These are phyloP conservation scores for Cyanidioschyzon merolae DNA, from an alignment of 23 red algal genomes.

Conservation along the genomic window DNA sequence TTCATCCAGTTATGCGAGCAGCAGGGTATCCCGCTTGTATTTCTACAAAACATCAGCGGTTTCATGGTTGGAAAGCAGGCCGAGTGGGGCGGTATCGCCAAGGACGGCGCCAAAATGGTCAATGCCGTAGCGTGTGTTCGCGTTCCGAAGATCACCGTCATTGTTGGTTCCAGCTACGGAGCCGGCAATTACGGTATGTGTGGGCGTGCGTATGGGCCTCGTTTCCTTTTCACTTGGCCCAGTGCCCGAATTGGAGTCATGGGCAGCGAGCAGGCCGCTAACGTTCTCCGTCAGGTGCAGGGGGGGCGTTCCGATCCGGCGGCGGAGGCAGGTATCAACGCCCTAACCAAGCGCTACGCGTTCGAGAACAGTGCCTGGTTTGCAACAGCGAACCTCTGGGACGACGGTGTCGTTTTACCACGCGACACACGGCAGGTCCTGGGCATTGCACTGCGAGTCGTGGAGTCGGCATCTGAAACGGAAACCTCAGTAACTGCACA, in stretches of 20 bases:
- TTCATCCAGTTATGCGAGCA: slow-evolving; percentile 48
- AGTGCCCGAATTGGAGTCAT: slow-evolving; percentile 33
- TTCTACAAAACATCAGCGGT: slow-evolving; percentile 39
- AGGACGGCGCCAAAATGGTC: slow-evolving; percentile 53
- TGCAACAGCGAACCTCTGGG: neutral
- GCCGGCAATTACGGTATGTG: slow-evolving; percentile 52
- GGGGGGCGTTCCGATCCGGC: neutral
- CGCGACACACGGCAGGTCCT: neutral
- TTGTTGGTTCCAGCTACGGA: slow-evolving; percentile 27
- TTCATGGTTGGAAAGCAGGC: slow-evolving; percentile 37
- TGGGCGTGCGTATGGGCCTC: slow-evolving; percentile 27
- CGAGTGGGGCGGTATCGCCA: slow-evolving; percentile 40
- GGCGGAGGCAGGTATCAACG: neutral
- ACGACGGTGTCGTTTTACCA: neutral
- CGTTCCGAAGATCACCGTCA: slow-evolving; percentile 44
- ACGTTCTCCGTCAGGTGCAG: slow-evolving; percentile 18
- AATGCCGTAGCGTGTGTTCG: slow-evolving; percentile 29
- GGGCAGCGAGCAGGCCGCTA: slow-evolving; percentile 25
- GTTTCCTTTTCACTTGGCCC: slow-evolving; percentile 41
- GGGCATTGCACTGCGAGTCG: neutral
- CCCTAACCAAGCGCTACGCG: neutral
- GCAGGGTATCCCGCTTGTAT: slow-evolving; percentile 27
- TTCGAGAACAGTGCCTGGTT: slow-evolving; percentile 12
- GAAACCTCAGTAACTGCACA: neutral
- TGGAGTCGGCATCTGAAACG: neutral